A percentile compares a stretch with the other conserved stretches of the same genome.
phyloP scores from a whole-genome alignment of 2,329 filamentous ascomycete genomes.

The Boeremia lycopersici region DNA sequence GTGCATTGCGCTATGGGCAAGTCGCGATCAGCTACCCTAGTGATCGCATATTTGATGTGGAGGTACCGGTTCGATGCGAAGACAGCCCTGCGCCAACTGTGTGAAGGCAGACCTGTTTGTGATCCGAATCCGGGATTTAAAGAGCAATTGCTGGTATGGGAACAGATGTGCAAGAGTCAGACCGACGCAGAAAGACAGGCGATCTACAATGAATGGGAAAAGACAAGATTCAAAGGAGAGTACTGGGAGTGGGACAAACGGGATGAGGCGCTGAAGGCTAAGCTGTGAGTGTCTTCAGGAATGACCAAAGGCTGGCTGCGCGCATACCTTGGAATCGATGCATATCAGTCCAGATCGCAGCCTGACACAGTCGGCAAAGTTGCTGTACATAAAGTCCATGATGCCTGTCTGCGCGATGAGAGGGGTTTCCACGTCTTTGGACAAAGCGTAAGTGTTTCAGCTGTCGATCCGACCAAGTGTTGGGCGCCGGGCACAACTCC shows the following conservation, averaged over 20 bases:
- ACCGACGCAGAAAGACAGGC: constrained; percentile 23
- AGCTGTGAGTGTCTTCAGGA: constrained; percentile 2
- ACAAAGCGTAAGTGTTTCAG: neutral
- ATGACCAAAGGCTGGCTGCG: no score
- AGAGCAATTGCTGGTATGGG: constrained; percentile 41
- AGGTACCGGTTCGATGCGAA: constrained; percentile 26
- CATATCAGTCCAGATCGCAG: neutral
- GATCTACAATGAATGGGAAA: constrained; percentile 45
- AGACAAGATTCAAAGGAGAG: constrained; percentile 41
- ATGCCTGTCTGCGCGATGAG: neutral
- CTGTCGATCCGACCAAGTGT: neutral
- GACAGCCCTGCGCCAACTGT: constrained; percentile 34
- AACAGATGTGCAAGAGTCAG: constrained; percentile 31
- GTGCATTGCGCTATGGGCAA: constrained; percentile 47
- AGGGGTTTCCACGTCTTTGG: neutral
- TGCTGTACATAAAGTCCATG: neutral
- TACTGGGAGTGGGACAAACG: constrained; percentile 47
- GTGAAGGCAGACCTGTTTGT: constrained; percentile 42
- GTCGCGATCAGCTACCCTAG: constrained; percentile 38
- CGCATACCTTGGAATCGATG: no score
- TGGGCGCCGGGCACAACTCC: constrained; percentile 7
- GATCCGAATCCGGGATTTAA: constrained; percentile 44
- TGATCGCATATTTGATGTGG: constrained; percentile 44
- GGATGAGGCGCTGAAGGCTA: constrained; percentile 13
- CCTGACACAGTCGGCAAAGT: neutral